Base-by-base conservation (phyloP, 1,139 yeast species). In the Yamadazyma trypodendri region DNA sequence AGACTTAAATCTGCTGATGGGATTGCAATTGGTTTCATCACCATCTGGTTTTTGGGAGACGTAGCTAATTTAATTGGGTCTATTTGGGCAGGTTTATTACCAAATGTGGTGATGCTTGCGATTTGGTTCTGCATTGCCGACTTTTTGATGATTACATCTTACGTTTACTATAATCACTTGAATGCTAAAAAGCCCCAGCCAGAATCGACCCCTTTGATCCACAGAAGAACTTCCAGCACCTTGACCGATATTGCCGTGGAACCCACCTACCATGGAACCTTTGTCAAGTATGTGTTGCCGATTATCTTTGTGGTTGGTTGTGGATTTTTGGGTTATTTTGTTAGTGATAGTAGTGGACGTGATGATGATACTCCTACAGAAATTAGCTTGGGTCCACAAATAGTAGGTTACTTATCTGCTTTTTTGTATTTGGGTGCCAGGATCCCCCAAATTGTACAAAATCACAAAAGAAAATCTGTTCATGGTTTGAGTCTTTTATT, bases 71-170 rank as follows among this genome's bases (percentile, higher is more conserved):
- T 85, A 33, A 51, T 70, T 1, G 95, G 95, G 1, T 68, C 92
- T 0, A 30, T 84, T 2, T 80, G 87, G 86, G 95, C 88, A 0
- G 68, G 72, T 0, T 65, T 85, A 34, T 65, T 85, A 35, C 86
- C 90, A 2, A 83, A 84, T 50, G 89, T 85, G 28, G 60, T 82
- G 9, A 63, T 81, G 34, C 69, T 84, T 42, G 94, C 90, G 3
- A 60, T 78, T 6, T 84, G 92, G 92, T 84, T 81, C 55, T 78
- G 86, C 50, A 61, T 82, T 50, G 84, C 88, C 25, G 92, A 84
- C 56, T 57, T 70, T 17, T 58, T 83, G 53, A 79, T 84, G 62
- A 68, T 86, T 16, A 52, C 59, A 6, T 81, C 88, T 12, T 85
- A 79, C 54, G 51, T 74, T 31, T 85, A 84, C 60, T 77, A 78